phyloP scores from a whole-genome alignment of 768 basidiomycete species.

The Boletus bicolor region DNA sequence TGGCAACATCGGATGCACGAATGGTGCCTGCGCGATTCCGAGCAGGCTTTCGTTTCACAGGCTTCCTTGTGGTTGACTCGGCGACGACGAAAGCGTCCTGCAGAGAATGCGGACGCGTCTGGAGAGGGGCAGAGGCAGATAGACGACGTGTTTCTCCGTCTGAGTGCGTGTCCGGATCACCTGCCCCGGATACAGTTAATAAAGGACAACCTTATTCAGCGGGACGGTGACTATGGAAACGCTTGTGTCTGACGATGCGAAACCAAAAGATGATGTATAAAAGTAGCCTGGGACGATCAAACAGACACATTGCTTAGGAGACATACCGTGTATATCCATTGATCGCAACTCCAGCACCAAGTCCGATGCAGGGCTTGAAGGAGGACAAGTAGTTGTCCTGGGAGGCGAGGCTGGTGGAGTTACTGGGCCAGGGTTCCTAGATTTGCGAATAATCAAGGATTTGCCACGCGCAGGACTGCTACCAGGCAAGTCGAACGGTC shows the following conservation, averaged over 20 bases:
- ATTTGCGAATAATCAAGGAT: not conserved
- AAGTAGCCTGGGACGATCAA: not conserved
- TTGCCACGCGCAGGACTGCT: slow-evolving; percentile 10
- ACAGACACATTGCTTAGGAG: not conserved
- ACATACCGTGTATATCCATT: slow-evolving; percentile 30
- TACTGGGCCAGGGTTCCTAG: not conserved
- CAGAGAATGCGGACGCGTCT: slow-evolving; percentile 23
- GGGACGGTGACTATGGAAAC: not conserved
- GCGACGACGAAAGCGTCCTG: slow-evolving; percentile 8
- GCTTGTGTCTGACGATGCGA: not conserved
- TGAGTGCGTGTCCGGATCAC: slow-evolving; percentile 9
- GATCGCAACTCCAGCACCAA: slow-evolving; percentile 21
- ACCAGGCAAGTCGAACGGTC: slow-evolving; percentile 7
- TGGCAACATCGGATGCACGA: slow-evolving; percentile 45
- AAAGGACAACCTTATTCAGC: not conserved
- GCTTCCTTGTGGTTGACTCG: slow-evolving; percentile 12
- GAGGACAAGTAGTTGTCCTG: not conserved
- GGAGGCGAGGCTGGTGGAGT: slow-evolving; percentile 5
- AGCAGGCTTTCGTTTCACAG: slow-evolving; percentile 2
- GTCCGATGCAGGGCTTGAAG: slow-evolving; percentile 20
- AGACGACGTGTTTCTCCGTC: slow-evolving; percentile 4
- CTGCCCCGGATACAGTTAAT: slow-evolving; percentile 12
- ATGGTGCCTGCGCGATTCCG: slow-evolving; percentile 50
- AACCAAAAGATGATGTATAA: not conserved
- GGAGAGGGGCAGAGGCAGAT: not conserved